These are phyloP conservation scores for Aleurites moluccanus DNA, from an alignment of 441 rosid species.

Conservation along the genomic window DNA sequence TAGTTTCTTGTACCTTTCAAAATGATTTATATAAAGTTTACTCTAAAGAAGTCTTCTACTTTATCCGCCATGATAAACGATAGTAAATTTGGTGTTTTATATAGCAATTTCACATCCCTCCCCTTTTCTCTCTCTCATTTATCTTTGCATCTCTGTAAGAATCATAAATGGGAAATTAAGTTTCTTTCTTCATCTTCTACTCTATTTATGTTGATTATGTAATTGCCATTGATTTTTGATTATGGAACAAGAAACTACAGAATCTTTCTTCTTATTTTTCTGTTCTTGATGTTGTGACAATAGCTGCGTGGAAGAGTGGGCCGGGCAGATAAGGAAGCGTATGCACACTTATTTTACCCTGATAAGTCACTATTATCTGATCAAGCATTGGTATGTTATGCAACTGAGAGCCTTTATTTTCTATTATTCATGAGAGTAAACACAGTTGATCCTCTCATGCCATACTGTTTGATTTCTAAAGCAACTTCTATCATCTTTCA, in stretches of 20 bases:
- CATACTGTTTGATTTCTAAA: constrained; percentile 2
- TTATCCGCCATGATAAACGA: background rate
- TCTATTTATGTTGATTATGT: background rate
- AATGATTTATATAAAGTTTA: background rate
- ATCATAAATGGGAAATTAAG: background rate
- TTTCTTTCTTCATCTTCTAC: background rate
- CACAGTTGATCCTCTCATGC: constrained; percentile 10
- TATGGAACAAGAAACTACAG: constrained; percentile 1
- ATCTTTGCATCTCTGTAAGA: background rate
- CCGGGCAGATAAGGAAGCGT: constrained; percentile 96
- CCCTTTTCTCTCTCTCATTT: background rate
- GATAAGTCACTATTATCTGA: constrained; percentile 74
- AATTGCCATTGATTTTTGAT: constrained; percentile 4
- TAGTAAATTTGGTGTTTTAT: background rate
- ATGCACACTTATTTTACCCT: constrained; percentile 91
- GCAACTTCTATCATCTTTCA: constrained; percentile 25
- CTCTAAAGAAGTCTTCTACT: background rate
- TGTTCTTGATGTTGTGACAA: constrained; percentile 21
- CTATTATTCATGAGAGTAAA: constrained; percentile 7
- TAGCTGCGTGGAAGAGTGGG: constrained; percentile 99
- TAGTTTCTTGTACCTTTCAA: background rate
- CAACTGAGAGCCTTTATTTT: constrained; percentile 19
- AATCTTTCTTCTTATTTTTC: constrained; percentile 16
- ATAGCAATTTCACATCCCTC: background rate
- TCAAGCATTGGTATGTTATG: constrained; percentile 66